Evolutionary conservation across 192 early-diverging fungal species (phyloP).

Genomic region (Paraglomus brasilianum): DNA sequence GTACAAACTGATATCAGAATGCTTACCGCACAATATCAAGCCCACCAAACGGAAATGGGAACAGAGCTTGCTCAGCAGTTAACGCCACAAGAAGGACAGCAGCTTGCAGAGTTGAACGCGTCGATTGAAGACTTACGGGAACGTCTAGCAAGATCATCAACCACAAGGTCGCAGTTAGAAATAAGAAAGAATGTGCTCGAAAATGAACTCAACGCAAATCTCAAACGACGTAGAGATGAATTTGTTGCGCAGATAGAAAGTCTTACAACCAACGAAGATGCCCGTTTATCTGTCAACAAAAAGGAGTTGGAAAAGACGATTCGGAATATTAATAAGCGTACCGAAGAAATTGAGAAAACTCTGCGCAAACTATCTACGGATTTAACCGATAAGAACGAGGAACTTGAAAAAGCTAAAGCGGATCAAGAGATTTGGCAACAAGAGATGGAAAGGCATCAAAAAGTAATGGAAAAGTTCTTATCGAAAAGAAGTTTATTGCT

Average conservation of each 20-base stretch:
- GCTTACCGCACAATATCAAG: constrained; percentile 56
- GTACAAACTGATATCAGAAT: constrained; percentile 48
- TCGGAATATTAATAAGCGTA: constrained; percentile 35
- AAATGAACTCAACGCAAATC: constrained; percentile 67
- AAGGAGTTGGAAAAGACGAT: constrained; percentile 36
- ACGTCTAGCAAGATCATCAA: constrained; percentile 53
- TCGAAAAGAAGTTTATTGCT: constrained; percentile 67
- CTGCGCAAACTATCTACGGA: constrained; percentile 27
- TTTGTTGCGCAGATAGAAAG: constrained; percentile 62
- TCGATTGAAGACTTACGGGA: constrained; percentile 58
- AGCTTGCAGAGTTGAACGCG: constrained; percentile 48
- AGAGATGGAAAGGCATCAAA: constrained; percentile 53
- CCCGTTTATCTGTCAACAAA: constrained; percentile 31
- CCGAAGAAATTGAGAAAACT: constrained; percentile 42
- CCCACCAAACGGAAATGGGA: constrained; percentile 59
- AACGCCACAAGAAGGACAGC: constrained; percentile 51
- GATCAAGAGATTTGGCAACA: constrained; percentile 51
- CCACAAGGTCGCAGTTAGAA: constrained; percentile 64
- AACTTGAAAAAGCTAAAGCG: constrained; percentile 37
- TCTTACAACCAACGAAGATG: constrained; percentile 45
- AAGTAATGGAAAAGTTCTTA: constrained; percentile 73
- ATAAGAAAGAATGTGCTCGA: constrained; percentile 68
- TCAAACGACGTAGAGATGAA: constrained; percentile 68
- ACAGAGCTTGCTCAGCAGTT: constrained; percentile 57
- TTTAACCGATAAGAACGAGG: constrained; percentile 33